Base-by-base conservation (phyloP, 2,329 filamentous ascomycete species). In the Fusarium longipes region DNA sequence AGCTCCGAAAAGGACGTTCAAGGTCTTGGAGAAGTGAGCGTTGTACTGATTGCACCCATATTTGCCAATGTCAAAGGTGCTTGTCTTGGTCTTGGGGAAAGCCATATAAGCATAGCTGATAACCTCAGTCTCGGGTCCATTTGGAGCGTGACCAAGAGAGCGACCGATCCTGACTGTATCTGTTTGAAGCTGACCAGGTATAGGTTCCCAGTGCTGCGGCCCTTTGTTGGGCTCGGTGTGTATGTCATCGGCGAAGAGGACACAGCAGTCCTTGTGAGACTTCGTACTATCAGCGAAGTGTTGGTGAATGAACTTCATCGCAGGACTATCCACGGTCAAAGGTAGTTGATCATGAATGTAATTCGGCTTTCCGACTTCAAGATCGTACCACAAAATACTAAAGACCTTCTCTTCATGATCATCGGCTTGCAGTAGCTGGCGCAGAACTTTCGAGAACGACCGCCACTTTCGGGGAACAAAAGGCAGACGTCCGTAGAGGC, bases 401-500 rank as follows among this genome's bases (percentile, higher is more conserved):
- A 57, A 52, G 10, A 8, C n/a, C 14, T 24, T 24, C 5, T 18
- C 20, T 10, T 35, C 11, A 9, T 22, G 2, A 6, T 42, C 8
- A 11, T 15, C 38, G 27, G 10, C 10, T n/a, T 29, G 68, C 5
- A 78, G 62, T 7, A 78, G 53, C 14, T 68, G 66, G 12, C 70
- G 58, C 7, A 72, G 49, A 6, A 75, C 76, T 2, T 11, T 22
- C 3, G 67, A 33, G 30, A 70, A 74, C 1, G 73, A 67, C 4
- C 35, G 45, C 38, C 58, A 68, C 24, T 75, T 60, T 22, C 42
- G 27, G 6, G 70, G 64, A 15, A 68, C 42, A 8, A 77, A 70
- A 6, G 70, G 68, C 4, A 78, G 54, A 5, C 50, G 54, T 11
- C 77, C 88, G 3, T 76, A 71, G 42, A 57, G 66, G 2, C 77